Evolutionary conservation across 164 flowering plant species (phyloP).

Genomic region (Umbilicus rupestris): DNA sequence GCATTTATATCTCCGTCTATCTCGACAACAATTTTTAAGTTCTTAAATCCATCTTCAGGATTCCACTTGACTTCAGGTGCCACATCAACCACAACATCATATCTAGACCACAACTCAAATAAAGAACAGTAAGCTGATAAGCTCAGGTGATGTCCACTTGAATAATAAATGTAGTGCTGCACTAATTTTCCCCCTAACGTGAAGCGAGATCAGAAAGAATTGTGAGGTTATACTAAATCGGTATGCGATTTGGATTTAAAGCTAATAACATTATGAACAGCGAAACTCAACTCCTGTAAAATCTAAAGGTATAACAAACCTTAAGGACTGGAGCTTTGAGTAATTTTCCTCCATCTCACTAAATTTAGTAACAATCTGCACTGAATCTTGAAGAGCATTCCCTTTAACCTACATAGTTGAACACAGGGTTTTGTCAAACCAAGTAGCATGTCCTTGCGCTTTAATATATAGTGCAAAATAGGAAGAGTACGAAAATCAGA

Average conservation of each 20-base stretch:
- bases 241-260: not conserved
- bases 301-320: slow-evolving; percentile 31
- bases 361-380: slow-evolving; percentile 64
- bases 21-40: slow-evolving; percentile 79
- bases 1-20: slow-evolving; percentile 69
- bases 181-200: too few relatives aligned
- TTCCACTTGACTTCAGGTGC: slow-evolving; percentile 83
- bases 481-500: not conserved
- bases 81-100: slow-evolving; percentile 78
- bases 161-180: not conserved
- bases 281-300: not conserved
- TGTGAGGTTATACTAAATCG: not conserved
- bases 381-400: slow-evolving; percentile 70
- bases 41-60: slow-evolving; percentile 74
- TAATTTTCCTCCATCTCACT: slow-evolving; percentile 63
- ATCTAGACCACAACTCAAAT: slow-evolving; percentile 35
- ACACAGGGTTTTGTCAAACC: not conserved
- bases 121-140: slow-evolving; percentile 1
- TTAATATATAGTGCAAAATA: not conserved
- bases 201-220: not conserved
- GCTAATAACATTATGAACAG: not conserved
- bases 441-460: not conserved
- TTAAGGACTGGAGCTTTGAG: slow-evolving; percentile 42
- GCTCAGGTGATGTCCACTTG: not conserved
- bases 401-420: slow-evolving; percentile 47